Percentiles rank a stretch among this genome's conserved stretches.
phyloP scores from a whole-genome alignment of 2,329 filamentous ascomycete species.

The Fusarium irregulare region DNA sequence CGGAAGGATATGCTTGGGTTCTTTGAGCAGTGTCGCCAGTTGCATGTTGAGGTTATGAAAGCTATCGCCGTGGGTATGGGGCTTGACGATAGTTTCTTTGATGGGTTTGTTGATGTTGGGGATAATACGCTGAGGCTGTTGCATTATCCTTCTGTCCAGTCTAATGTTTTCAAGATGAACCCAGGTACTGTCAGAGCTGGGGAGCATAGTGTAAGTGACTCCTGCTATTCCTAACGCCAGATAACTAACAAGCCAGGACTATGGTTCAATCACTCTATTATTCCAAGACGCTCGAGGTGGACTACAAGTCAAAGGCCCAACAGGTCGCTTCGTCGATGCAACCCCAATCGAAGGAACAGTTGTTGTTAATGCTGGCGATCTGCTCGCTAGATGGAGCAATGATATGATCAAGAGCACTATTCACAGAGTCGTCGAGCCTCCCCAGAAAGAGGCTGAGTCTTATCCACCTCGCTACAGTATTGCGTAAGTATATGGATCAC shows the following conservation, averaged over 20 bases:
- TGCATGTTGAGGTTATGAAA: conserved; percentile 84
- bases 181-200: conserved; percentile 80
- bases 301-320: conserved; percentile 73
- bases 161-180: conserved; percentile 72
- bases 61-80: conserved; percentile 87
- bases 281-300: conserved; percentile 70
- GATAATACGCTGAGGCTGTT: conserved; percentile 79
- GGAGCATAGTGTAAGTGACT: conserved; percentile 69
- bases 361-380: conserved; percentile 89
- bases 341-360: conserved; percentile 84
- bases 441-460: conserved; percentile 63
- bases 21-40: conserved; percentile 75
- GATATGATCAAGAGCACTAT: conserved; percentile 91
- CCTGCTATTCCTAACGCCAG: not conserved
- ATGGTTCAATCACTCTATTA: conserved; percentile 70
- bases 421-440: conserved; percentile 90
- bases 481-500: conserved; percentile 65
- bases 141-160: conserved; percentile 78
- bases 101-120: conserved; percentile 74
- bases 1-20: conserved; percentile 79
- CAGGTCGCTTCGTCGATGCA: conserved; percentile 82
- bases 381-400: conserved; percentile 90
- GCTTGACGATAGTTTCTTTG: conserved; percentile 78
- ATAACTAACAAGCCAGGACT: conserved; percentile 55
- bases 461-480: conserved; percentile 88